A percentile compares a stretch with the other conserved stretches of the same genome.
These are phyloP conservation scores for Gyrodon lividus DNA, from an alignment of 768 basidiomycete species.

Conservation along the genomic window DNA sequence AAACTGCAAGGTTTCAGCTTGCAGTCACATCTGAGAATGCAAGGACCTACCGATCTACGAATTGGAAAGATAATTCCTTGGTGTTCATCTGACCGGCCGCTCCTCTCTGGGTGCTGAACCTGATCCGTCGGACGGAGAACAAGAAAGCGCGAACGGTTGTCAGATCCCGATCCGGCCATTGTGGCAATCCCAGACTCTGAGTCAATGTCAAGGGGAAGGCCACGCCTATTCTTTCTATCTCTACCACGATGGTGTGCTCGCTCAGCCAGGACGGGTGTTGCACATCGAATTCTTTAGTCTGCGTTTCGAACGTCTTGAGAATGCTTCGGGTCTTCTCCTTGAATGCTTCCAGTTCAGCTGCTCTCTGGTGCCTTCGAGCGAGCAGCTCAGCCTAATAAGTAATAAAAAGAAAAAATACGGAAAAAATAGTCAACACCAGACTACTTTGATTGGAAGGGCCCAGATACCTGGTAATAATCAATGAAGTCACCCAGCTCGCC, in stretches of 20 bases:
- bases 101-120: constrained; percentile 70
- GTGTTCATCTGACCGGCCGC: constrained; percentile 79
- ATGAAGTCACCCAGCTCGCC: constrained; percentile 87
- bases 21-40: neutral
- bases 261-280: constrained; percentile 51
- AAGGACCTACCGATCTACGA: constrained; percentile 63
- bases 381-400: constrained; percentile 80
- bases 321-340: constrained; percentile 76
- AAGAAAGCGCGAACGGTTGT: constrained; percentile 74
- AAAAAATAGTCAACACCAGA: constrained; percentile 18
- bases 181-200: constrained; percentile 51
- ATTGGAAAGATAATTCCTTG: constrained; percentile 78
- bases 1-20: constrained; percentile 51
- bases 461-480: constrained; percentile 75
- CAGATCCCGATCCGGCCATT: constrained; percentile 37
- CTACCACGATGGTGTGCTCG: constrained; percentile 51
- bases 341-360: constrained; percentile 76
- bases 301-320: constrained; percentile 71
- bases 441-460: neutral
- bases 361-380: constrained; percentile 70
- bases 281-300: constrained; percentile 31
- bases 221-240: constrained; percentile 72
- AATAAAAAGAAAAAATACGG: too few relatives aligned
- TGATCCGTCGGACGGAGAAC: constrained; percentile 74
- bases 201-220: constrained; percentile 82